phyloP scores from a whole-genome alignment of 495 filamentous ascomycete species.

The Penicillium pulvis region DNA sequence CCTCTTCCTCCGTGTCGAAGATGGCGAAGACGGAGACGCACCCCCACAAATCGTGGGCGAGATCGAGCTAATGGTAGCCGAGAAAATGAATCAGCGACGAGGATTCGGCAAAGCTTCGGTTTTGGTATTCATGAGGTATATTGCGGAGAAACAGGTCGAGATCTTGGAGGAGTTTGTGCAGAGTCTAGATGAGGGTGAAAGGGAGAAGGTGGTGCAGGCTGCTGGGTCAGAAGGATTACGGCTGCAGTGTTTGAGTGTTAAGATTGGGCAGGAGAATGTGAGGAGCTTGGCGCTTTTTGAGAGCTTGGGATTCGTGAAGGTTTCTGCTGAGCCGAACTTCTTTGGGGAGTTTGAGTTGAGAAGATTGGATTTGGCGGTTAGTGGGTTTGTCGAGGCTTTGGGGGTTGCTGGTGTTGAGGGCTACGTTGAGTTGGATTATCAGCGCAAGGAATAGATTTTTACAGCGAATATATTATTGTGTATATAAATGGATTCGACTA shows the following conservation, averaged over 20 bases:
- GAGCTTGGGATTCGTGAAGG: slow-evolving; percentile 54
- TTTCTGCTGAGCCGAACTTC: slow-evolving; percentile 56
- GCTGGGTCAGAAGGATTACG: slow-evolving; percentile 17
- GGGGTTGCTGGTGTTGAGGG: slow-evolving; percentile 34
- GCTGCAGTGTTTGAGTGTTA: slow-evolving; percentile 54
- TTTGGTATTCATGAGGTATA: slow-evolving; percentile 67
- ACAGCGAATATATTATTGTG: too few species aligned
- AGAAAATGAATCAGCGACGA: slow-evolving; percentile 52
- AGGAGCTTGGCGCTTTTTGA: slow-evolving; percentile 63
- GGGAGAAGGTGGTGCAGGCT: slow-evolving; percentile 15
- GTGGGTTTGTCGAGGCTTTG: slow-evolving; percentile 26
- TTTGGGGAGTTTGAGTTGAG: slow-evolving; percentile 68
- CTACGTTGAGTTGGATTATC: slow-evolving; percentile 47
- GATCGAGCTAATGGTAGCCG: slow-evolving; percentile 87
- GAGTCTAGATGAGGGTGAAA: slow-evolving; percentile 18
- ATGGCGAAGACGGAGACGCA: slow-evolving; percentile 43
- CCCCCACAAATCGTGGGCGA: slow-evolving; percentile 62
- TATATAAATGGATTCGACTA: neutral
- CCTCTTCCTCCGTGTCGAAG: slow-evolving; percentile 67
- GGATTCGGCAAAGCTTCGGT: slow-evolving; percentile 70
- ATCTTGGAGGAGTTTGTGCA: slow-evolving; percentile 63
- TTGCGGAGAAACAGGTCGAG: slow-evolving; percentile 46
- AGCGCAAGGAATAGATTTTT: slow-evolving; percentile 8
- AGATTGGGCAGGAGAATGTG: slow-evolving; percentile 59
- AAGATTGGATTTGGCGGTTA: slow-evolving; percentile 34